A percentile compares a stretch with the other conserved stretches of the same genome.
These are phyloP conservation scores for Saturnispora serradocipensis DNA, from an alignment of 805 yeast species.

Conservation along the genomic window DNA sequence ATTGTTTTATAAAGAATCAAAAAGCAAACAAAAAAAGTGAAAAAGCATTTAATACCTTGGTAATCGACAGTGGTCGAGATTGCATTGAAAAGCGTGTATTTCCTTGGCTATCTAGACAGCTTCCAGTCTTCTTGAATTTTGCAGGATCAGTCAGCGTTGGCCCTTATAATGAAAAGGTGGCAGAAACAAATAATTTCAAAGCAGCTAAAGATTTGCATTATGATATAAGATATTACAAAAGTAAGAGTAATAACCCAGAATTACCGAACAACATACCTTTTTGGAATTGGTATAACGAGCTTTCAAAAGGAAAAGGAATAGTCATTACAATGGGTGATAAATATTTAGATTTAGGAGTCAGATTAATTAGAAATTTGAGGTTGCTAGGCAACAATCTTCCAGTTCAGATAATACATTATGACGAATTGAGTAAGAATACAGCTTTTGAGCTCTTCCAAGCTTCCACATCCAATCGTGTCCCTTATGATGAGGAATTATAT, in stretches of 20 bases:
- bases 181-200: slow-evolving; percentile 8
- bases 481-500: not conserved
- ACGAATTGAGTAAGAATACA: slow-evolving; percentile 29
- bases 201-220: not conserved
- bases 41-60: not conserved
- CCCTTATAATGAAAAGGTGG: slow-evolving; percentile 12
- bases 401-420: slow-evolving; percentile 35
- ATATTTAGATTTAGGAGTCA: slow-evolving; percentile 34
- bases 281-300: slow-evolving; percentile 15
- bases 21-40: not conserved
- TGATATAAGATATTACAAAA: not conserved
- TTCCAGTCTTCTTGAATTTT: slow-evolving; percentile 30
- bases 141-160: slow-evolving; percentile 21
- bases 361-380: slow-evolving; percentile 39
- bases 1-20: slow-evolving; percentile 6
- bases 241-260: not conserved
- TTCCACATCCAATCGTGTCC: slow-evolving; percentile 22
- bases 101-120: slow-evolving; percentile 28
- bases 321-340: slow-evolving; percentile 41
- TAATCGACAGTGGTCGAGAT: slow-evolving; percentile 14
- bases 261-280: slow-evolving; percentile 11
- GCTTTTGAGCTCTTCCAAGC: slow-evolving; percentile 25
- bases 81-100: slow-evolving; percentile 27
- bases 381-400: slow-evolving; percentile 42
- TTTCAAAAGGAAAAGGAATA: slow-evolving; percentile 39